Percentiles rank a stretch among this genome's conserved stretches.
These are phyloP conservation scores for Inga oerstediana DNA, from an alignment of 306 rosid genomes.

Conservation along the genomic window DNA sequence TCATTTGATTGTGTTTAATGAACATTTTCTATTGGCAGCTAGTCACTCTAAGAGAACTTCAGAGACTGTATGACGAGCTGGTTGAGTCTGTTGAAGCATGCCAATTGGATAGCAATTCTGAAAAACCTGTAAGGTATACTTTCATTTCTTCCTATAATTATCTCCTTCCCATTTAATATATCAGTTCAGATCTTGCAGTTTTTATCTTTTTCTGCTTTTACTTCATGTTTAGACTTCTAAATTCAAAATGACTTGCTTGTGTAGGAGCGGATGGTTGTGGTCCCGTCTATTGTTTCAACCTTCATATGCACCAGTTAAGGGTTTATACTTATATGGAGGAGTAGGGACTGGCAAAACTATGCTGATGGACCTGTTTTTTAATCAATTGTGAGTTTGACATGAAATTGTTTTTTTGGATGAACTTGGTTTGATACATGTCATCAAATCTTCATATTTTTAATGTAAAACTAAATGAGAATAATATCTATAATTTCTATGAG, in stretches of 20 bases:
- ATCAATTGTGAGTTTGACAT: conserved; percentile 80
- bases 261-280: conserved; percentile 95
- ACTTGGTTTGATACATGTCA: conserved; percentile 14
- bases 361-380: conserved; percentile 94
- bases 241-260: conserved; percentile 19
- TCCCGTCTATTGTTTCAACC: conserved; percentile 88
- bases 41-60: conserved; percentile 79
- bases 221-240: neutral
- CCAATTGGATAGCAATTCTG: conserved; percentile 70
- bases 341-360: conserved; percentile 99
- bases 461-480: conserved; percentile 13
- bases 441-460: conserved; percentile 24
- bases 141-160: conserved; percentile 19
- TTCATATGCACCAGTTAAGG: conserved; percentile 79
- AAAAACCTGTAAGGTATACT: conserved; percentile 73
- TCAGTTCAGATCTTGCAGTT: conserved; percentile 34
- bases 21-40: conserved; percentile 49
- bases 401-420: conserved; percentile 18
- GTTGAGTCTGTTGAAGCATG: conserved; percentile 66
- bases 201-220: neutral
- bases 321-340: conserved; percentile 95
- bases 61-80: conserved; percentile 90
- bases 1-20: conserved; percentile 20
- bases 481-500: conserved; percentile 18
- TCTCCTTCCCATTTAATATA: conserved; percentile 20